phyloP scores from a whole-genome alignment of 352 stramenopile genomes.

The Phytopythium helicoides region DNA sequence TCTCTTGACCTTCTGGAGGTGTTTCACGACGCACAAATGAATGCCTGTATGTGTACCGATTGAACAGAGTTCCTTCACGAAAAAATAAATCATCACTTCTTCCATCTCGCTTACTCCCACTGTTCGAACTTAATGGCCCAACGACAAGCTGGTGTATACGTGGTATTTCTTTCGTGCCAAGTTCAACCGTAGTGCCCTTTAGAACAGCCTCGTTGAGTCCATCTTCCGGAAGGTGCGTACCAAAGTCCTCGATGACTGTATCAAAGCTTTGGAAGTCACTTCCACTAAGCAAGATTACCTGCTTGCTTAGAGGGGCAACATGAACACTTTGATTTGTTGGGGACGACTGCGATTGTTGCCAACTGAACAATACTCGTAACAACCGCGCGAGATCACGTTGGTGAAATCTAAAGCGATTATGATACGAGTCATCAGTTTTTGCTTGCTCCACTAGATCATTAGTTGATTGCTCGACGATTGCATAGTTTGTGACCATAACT shows the following conservation, averaged over 20 bases:
- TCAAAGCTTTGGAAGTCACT: constrained; percentile 29
- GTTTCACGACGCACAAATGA: too few relatives aligned
- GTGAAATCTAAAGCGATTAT: constrained; percentile 43
- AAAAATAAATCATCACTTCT: too few relatives aligned
- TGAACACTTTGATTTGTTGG: neutral
- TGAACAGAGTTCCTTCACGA: constrained; percentile 26
- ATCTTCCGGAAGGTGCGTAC: too few relatives aligned
- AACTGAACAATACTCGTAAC: constrained; percentile 37
- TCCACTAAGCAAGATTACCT: constrained; percentile 37
- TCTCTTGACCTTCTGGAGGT: too few relatives aligned
- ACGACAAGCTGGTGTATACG: constrained; percentile 27
- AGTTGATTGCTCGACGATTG: constrained; percentile 47
- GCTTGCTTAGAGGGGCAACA: constrained; percentile 4
- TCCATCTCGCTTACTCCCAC: too few relatives aligned
- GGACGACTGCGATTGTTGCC: constrained; percentile 16
- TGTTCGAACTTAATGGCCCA: too few relatives aligned
- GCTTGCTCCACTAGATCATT: constrained; percentile 48
- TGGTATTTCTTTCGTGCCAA: constrained; percentile 1
- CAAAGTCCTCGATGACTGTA: constrained; percentile 35
- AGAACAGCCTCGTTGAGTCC: too few relatives aligned
- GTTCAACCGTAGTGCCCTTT: too few relatives aligned
- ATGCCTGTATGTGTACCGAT: constrained; percentile 29
- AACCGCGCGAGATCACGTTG: constrained; percentile 31
- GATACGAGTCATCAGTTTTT: constrained; percentile 23
- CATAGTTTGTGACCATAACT: constrained; percentile 29